phyloP scores from a whole-genome alignment of 2,329 filamentous ascomycete species.

The Trichophyton mentagrophytes region DNA sequence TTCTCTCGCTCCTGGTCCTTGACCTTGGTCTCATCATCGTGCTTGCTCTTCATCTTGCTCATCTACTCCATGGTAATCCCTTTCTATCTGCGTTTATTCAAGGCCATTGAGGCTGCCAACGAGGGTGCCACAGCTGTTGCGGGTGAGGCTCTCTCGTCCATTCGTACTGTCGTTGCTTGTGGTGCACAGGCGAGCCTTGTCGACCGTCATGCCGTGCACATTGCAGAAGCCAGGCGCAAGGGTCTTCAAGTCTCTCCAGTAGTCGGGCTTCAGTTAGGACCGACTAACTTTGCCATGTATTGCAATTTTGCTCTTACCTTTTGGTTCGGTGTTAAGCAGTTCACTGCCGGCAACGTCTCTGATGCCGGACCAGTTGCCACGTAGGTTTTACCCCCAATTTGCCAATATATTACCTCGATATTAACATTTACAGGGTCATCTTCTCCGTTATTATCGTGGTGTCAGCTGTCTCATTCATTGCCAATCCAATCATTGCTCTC shows the following conservation, averaged over 20 bases:
- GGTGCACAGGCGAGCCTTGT: conserved; percentile 29
- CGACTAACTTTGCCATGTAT: conserved; percentile 28
- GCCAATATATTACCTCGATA: neutral
- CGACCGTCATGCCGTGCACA: conserved; percentile 26
- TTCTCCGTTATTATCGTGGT: conserved; percentile 22
- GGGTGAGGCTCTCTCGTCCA: conserved; percentile 30
- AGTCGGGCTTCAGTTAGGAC: conserved; percentile 22
- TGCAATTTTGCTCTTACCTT: conserved; percentile 26
- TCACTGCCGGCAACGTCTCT: conserved; percentile 22
- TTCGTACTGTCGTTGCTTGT: conserved; percentile 35
- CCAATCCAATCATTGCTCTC: conserved; percentile 23
- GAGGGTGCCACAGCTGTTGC: conserved; percentile 28
- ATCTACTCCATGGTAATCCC: conserved; percentile 24
- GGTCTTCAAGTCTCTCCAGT: conserved; percentile 20
- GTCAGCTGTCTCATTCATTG: conserved; percentile 9
- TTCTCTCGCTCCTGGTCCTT: conserved; percentile 42
- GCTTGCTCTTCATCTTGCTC: conserved; percentile 32
- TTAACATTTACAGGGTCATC: conserved; percentile 20
- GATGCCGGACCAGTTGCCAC: conserved; percentile 27
- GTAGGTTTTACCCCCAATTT: conserved; percentile 12
- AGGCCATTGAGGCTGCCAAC: conserved; percentile 27
- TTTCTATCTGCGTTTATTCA: conserved; percentile 22
- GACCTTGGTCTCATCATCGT: conserved; percentile 39
- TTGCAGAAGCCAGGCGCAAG: conserved; percentile 25
- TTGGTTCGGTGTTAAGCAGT: conserved; percentile 28